phyloP scores from a whole-genome alignment of 352 stramenopile genomes.

The Globisporangium canariense region DNA sequence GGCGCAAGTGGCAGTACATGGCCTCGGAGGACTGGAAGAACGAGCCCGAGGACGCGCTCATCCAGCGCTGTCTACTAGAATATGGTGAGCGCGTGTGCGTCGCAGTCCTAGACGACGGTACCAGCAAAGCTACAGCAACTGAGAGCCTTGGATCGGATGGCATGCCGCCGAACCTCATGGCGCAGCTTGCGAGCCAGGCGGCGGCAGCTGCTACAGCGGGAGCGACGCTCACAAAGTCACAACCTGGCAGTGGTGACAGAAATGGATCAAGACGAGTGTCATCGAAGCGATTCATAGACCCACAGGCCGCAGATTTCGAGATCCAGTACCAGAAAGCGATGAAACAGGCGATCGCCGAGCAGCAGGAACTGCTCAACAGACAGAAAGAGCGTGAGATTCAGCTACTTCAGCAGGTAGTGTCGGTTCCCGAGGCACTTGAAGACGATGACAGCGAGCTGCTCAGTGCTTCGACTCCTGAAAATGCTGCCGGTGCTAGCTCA shows the following conservation, averaged over 20 bases:
- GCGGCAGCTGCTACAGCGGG: slow-evolving; percentile 31
- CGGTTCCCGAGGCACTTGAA: slow-evolving; percentile 23
- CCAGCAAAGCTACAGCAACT: background rate
- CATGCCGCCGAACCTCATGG: slow-evolving; percentile 21
- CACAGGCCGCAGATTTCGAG: slow-evolving; percentile 45
- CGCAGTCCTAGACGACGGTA: slow-evolving; percentile 6
- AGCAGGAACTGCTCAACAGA: slow-evolving; percentile 35
- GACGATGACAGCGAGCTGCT: background rate
- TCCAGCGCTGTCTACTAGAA: slow-evolving; percentile 79
- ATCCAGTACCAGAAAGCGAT: slow-evolving; percentile 53
- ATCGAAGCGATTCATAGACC: slow-evolving; percentile 15
- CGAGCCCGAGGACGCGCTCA: slow-evolving; percentile 59
- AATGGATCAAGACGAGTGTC: background rate
- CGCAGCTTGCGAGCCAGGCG: slow-evolving; percentile 46
- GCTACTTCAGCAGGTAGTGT: slow-evolving; percentile 51
- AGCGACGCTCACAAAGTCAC: background rate
- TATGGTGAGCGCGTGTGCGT: slow-evolving; percentile 61
- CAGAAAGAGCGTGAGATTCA: slow-evolving; percentile 45
- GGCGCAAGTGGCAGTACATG: slow-evolving; percentile 43
- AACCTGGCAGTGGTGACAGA: background rate
- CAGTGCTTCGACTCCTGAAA: background rate
- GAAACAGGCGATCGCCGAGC: slow-evolving; percentile 47
- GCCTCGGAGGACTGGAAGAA: slow-evolving; percentile 18
- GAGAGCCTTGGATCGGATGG: background rate
- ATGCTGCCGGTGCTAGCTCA: background rate